Evolutionary conservation across 2,329 filamentous ascomycete genomes (phyloP), one percentile per base, ranked within the genome.

Genomic region (Epichloe typhina): DNA sequence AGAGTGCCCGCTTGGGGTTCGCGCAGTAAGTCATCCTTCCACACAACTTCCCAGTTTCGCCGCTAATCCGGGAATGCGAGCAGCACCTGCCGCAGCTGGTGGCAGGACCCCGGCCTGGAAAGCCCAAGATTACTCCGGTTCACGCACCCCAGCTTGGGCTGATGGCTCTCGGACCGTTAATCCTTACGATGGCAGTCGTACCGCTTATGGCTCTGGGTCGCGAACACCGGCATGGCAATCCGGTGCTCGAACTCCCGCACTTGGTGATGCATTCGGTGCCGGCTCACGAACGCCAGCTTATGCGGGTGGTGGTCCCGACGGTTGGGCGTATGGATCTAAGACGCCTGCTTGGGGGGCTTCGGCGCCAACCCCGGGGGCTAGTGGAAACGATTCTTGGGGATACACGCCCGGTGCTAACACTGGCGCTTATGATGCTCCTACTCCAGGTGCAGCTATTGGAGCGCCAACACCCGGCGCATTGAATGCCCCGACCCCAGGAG

Each of bases 201-300:
- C 88, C 15, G 80, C 87, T 2, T 94, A 95, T 59, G 88, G 88
- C 17, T 75, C 77, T 21, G 82, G 83, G 33, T 76, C 77, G 46
- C 80, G 86, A 49, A 89, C 84, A 1, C 85, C 85, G 7, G 84
- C 84, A 5, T 90, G 86, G 86, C 83, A 83, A 52, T 84, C 88
- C 2, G 86, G 85, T 49, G 80, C 83, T 50, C 84, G 85, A 64
- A 91, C 86, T 1, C 72, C 86, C 50, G 79, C 80, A 1, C 60
- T 59, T 19, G 72, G 74, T 13, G 78, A 84, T 60, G 73, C 75
- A 19, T 86, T 84, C 60, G 79, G 75, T 50, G 74, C 77, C 51
- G 83, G 84, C 7, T 83, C 80, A n/a, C 84, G 81, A 60, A 84
- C 80, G 12, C 83, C 77, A 43, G 84, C 75, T 49, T 88, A 82